A percentile compares a stretch with the other conserved stretches of the same genome.
Conservation (phyloP, 2,329 filamentous ascomycete species). For the Phialemoniopsis sp. region DNA sequence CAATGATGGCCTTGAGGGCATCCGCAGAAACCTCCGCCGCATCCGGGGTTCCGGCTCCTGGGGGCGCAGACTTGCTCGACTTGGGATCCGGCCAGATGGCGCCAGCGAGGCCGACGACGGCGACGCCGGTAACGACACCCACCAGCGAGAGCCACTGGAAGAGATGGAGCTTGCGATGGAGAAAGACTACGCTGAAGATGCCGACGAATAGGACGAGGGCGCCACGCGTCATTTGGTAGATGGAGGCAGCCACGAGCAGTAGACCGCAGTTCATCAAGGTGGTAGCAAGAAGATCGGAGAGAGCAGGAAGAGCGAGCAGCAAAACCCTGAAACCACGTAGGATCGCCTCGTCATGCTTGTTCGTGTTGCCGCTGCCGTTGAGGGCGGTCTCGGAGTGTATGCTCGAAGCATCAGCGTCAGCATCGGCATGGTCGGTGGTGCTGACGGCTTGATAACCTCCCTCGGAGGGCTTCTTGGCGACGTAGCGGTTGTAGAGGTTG, state of each 20-base stretch:
- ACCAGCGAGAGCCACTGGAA: conserved; percentile 92
- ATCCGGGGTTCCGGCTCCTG: conserved; percentile 20
- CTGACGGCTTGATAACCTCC: conserved; percentile 65
- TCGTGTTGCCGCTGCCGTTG: conserved; percentile 41
- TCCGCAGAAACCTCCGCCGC: conserved; percentile 34
- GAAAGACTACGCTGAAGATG: conserved; percentile 87
- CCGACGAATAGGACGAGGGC: conserved; percentile 95
- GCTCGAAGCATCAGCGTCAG: conserved; percentile 39
- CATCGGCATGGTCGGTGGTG: conserved; percentile 40
- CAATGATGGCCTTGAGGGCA: conserved; percentile 68
- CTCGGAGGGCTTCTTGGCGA: conserved; percentile 31
- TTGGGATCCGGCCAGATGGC: conserved; percentile 71
- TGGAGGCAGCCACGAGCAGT: conserved; percentile 88
- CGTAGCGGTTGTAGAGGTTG: conserved; percentile 59
- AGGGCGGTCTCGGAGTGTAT: conserved; percentile 37
- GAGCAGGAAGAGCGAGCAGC: conserved; percentile 78
- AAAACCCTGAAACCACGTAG: conserved; percentile 69
- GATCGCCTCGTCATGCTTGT: conserved; percentile 44
- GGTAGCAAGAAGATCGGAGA: conserved; percentile 91
- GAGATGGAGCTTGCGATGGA: conserved; percentile 71
- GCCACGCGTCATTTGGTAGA: conserved; percentile 98
- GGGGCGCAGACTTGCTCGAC: conserved; percentile 21
- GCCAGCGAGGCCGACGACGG: conserved; percentile 83
- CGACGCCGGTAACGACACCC: conserved; percentile 84
- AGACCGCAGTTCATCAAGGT: conserved; percentile 97